Evolutionary conservation across 148 eudicot species (phyloP), one percentile per base, ranked within the genome.

Genomic region (Vaccinium darrowii): DNA sequence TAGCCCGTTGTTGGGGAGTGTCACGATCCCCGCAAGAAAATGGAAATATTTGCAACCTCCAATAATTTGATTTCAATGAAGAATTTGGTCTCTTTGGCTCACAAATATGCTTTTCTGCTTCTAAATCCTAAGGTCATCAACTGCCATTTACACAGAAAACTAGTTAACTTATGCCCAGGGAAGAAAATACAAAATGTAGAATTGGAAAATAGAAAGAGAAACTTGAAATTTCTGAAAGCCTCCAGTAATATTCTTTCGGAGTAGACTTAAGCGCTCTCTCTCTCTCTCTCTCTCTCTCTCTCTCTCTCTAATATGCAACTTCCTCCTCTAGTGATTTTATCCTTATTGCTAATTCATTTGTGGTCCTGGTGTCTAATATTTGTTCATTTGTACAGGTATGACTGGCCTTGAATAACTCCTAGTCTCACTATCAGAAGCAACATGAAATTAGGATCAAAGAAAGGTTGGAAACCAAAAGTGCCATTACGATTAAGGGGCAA

Each of bases 401-500:
- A 76, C 63, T 77, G 80, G 81, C 84, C 82, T 89, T 82, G 89
- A 86, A 63, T 84, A 85, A 83, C 56, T 39, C 58, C 81, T 72
- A 69, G 77, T 80, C 78, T 74, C 79, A 52, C 30, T 21, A n/a
- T 50, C 86, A 56, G 74, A 81, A 78, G 60, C 76, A 89, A 78
- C 43, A 94, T 94, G 98, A 90, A 90, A 86, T 73, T 90, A 53
- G 91, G 79, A 83, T 86, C 89, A 77, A 92, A 89, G 91, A 94
- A 91, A 91, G 93, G 89, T 86, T 92, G 95, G 95, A 95, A 88
- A 83, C 90, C 91, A 23, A 81, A 91, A 25, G 81, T 92, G 56
- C 95, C 97, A 79, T 75, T 89, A 53, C 92, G 90, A 77, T 88
- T 92, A 82, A 89, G 86, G 88, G 87, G 86, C 30, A 95, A 91